Percentiles rank a stretch among this genome's conserved stretches.
Evolutionary conservation across 305 asterid genomes (phyloP).

Genomic region (Withania somnifera): DNA sequence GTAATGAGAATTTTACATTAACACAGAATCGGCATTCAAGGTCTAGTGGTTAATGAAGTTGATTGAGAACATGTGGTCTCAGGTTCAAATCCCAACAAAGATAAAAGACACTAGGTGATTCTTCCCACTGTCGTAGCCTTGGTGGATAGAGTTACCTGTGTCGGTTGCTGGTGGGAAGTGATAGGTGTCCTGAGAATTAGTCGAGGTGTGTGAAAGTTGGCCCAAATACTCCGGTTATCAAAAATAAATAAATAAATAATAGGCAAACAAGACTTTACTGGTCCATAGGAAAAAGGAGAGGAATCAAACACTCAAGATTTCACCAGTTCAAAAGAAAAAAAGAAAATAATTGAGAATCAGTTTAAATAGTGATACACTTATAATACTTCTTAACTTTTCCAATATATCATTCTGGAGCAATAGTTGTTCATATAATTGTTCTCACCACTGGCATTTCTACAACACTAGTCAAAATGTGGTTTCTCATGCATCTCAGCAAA

Average conservation of each 20-base stretch:
- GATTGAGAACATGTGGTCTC: too few relatives aligned
- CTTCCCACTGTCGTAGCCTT: too few relatives aligned
- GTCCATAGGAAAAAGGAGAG: background rate
- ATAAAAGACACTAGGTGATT: too few relatives aligned
- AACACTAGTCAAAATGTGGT: background rate
- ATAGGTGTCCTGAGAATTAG: too few relatives aligned
- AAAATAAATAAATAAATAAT: too few relatives aligned
- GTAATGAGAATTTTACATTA: background rate
- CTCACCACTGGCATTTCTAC: background rate
- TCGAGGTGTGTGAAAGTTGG: too few relatives aligned
- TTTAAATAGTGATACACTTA: background rate
- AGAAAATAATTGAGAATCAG: background rate
- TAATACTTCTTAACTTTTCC: background rate
- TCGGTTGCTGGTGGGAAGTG: too few relatives aligned
- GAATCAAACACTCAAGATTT: background rate
- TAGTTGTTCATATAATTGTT: background rate
- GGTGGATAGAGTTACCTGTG: too few relatives aligned
- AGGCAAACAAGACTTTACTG: background rate
- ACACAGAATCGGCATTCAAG: too few relatives aligned
- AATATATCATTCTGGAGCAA: background rate
- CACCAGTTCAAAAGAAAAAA: background rate
- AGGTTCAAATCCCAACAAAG: too few relatives aligned
- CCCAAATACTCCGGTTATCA: too few relatives aligned
- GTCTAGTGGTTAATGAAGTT: too few relatives aligned
- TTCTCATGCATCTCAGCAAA: background rate